Evolutionary conservation across 2,329 filamentous ascomycete species (phyloP), one percentile per base, ranked within the genome.

Genomic region (Ophiocordyceps sinensis): DNA sequence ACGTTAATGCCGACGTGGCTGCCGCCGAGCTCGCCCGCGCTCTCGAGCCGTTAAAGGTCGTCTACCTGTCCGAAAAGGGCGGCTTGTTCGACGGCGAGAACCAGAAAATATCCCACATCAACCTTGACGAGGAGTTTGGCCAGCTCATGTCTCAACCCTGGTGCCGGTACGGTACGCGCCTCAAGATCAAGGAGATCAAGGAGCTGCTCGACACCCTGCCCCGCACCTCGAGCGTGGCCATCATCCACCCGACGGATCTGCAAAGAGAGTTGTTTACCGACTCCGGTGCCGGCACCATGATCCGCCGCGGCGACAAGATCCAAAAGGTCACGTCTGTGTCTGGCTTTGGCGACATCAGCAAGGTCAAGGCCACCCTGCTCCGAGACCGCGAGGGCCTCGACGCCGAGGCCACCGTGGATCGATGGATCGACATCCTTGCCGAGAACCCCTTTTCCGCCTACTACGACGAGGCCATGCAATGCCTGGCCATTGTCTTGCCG

Each of bases 131-230:
- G 64, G 91, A 98, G 65, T 96, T 85, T 55, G 86, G 94, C 44
- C 74, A 85, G 56, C 74, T 95, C 55, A 94, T 96, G 86, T 73
- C 78, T 43, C 86, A 95, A 65, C 78, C 84, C 52, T 98, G 89
- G 91, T 91, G 93, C 62, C 80, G 85, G 56, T 93, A 91, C 58
- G 91, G 91, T 47, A 96, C 89, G 31, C 77, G 88, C 47, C 73
- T 96, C 49, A 98, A 98, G 79, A 96, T 98, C 62, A 85, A 84
- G 66, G 87, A 98, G 67, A 93, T 94, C 66, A 94, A 94, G 71
- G 87, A 94, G 44, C 74, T 98, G 26, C 68, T 98, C 40, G 85
- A 86, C 51, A 81, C 84, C 39, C 76, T 98, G 15, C 91, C 91
- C 40, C 81, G 85, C 52, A 89, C 85, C 43, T 95, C 89, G 15